Evolutionary conservation across 1,284 basidiomycete genomes (phyloP).

Genomic region (Malassezia equina): DNA sequence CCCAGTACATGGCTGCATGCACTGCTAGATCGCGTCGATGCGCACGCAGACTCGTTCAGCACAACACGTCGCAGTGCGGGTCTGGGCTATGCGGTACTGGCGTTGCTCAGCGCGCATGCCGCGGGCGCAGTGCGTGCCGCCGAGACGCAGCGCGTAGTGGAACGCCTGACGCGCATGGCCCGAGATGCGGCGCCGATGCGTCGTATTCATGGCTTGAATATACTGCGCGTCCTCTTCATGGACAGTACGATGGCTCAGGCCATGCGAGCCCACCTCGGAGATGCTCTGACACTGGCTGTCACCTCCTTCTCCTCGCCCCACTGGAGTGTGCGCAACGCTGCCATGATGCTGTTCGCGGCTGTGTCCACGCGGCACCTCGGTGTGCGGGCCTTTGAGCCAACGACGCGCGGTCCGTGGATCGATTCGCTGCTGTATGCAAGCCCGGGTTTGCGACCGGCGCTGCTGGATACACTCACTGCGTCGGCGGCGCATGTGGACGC

Average conservation of each 20-base stretch:
- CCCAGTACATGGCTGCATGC: conserved; percentile 43
- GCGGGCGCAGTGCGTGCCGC: not conserved
- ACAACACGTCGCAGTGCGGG: conserved; percentile 49
- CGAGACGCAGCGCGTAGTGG: not conserved
- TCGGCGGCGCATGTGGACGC: not conserved
- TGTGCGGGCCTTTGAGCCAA: conserved; percentile 1
- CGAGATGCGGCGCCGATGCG: conserved; percentile 14
- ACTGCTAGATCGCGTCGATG: conserved; percentile 26
- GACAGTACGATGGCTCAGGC: conserved; percentile 28
- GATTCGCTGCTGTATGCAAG: conserved; percentile 15
- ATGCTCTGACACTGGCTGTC: conserved; percentile 42
- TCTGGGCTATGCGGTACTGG: conserved; percentile 47
- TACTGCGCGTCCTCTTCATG: conserved; percentile 40
- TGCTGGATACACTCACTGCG: not conserved
- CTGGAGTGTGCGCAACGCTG: conserved; percentile 49
- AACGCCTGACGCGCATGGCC: conserved; percentile 4
- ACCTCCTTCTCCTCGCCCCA: conserved; percentile 42
- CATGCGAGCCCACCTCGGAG: conserved; percentile 30
- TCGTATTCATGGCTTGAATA: conserved; percentile 46
- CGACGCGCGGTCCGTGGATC: not conserved
- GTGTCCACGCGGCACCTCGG: conserved; percentile 43
- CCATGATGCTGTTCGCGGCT: conserved; percentile 48
- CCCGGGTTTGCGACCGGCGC: conserved; percentile 8
- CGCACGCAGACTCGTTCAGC: conserved; percentile 30
- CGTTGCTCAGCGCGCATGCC: conserved; percentile 36